Base-by-base conservation (phyloP, 2,329 filamentous ascomycete genomes). In the Xylariaceae sp. region DNA sequence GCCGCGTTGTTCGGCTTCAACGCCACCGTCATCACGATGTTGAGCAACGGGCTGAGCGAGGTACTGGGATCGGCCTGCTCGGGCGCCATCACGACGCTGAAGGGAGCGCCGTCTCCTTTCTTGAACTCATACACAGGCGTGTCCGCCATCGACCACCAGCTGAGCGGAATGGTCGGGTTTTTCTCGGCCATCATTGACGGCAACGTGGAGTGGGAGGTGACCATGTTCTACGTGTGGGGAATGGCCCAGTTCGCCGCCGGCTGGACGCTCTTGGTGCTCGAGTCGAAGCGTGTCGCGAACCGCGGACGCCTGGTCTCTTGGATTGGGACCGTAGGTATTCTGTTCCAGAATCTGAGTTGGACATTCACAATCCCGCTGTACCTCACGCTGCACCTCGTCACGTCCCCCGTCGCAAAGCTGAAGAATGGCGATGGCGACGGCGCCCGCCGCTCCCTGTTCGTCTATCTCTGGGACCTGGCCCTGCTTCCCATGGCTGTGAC, bases 401-500 rank as follows among this genome's bases (percentile, higher is more conserved):
- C 69, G 16, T 69, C 67, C 14, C 69, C 69, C 17, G 55, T 66
- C 8, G 66, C 69, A 21, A 53, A 46, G 23, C 58, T 71, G n/a
- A 37, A 19, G 29, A 62, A 56, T 49, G 63, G 60, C 36, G 51
- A 60, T 28, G 64, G 65, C 26, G 62, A 65, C 17, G 58, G 34
- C 24, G 65, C 64, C 37, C 60, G 66, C 8, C 47, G 61, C 29
- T 40, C 54, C 51, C 60, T 71, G 12, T 66, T 69, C 56, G 67
- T 67, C 7, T 63, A 68, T 23, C 67, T 69, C 34, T 71, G 69
- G 69, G 69, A 73, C 56, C 54, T 73, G 33, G 65, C 67, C 8
- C 56, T 71, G 14, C 46, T 73, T 5, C 70, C 70, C 23, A 54
- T 67, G 51, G 53, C 68, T 16, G 64, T 73, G 1, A 68, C 65